Base-by-base conservation (phyloP, 2,329 filamentous ascomycete genomes). In the Talaromyces atroroseus region DNA sequence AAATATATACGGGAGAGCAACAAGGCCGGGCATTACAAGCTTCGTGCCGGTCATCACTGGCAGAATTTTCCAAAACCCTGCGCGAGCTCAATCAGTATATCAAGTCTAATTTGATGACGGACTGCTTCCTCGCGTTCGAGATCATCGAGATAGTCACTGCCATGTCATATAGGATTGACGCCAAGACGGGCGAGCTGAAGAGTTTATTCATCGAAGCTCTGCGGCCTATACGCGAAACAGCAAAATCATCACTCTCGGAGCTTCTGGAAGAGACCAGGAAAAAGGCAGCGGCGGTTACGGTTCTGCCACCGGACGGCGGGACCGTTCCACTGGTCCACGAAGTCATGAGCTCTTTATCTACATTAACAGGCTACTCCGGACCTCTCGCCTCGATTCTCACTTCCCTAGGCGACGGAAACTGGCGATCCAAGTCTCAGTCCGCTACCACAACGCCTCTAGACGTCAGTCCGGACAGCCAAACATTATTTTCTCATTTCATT, bases 111-210 rank as follows among this genome's bases (percentile, higher is more conserved):
- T 76, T 96, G 40, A 83, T 85, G 62, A 96, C 90, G 0, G 94
- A 99, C 71, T 97, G 92, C 72, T 97, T 90, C 70, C 81, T 99
- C 49, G 91, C 91, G 7, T 99, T 95, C 70, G 94, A 99, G 69
- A 89, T 97, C 32, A 89, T 95, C 32, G 92, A 96, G 65, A 89
- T 96, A 59, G 84, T 97, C 48, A 89, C 90, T 0, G 82, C 82
- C 12, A 80, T 96, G 49, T 91, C 90, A 2, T 86, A 86, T 56
- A 86, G 87, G 40, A 77, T 99, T 3, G 92, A 96, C 61, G 82
- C 83, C 4, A 85, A 87, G 59, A 95, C 91, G 0, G 90, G 90
- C 2, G 90, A 96, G 66, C 80, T 96, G 57, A 96, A 96, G 69
- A 79, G 83, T 29, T 82, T 90, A 5, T 83, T 99, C 52, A 86